A percentile compares a stretch with the other conserved stretches of the same genome.
phyloP scores from a whole-genome alignment of 2,329 filamentous ascomycete genomes.

The Paramyrothecium sp. region DNA sequence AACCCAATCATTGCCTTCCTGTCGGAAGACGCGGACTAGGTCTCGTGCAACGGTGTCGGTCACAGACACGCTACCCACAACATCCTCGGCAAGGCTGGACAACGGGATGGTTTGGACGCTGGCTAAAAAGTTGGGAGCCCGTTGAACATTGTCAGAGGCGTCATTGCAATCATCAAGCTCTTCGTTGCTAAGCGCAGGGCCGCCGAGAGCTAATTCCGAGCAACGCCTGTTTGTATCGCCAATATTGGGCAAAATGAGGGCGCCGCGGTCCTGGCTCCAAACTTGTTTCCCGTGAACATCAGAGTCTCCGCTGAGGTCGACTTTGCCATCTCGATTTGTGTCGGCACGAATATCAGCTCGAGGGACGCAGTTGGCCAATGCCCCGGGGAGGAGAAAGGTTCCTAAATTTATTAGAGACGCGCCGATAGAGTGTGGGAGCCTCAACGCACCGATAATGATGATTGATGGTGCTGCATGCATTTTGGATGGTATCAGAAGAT shows the following conservation, averaged over 20 bases:
- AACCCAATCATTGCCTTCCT: conserved; percentile 18
- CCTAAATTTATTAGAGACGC: background rate
- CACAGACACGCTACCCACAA: conserved; percentile 13
- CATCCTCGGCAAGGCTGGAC: conserved; percentile 10
- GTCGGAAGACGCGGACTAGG: conserved; percentile 26
- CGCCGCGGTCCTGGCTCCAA: conserved; percentile 22
- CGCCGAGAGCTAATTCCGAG: conserved; percentile 8
- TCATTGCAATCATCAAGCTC: conserved; percentile 32
- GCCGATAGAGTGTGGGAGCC: background rate
- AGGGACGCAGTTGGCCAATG: background rate
- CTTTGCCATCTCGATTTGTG: conserved; percentile 32
- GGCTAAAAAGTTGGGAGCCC: conserved; percentile 26
- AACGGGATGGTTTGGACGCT: conserved; percentile 27
- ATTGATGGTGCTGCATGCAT: too few species aligned
- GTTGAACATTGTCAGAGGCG: conserved; percentile 28
- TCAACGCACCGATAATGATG: background rate
- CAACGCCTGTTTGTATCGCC: conserved; percentile 31
- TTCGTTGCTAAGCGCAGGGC: conserved; percentile 10
- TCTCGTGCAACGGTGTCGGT: conserved; percentile 1
- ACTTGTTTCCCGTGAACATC: conserved; percentile 19
- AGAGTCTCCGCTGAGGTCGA: conserved; percentile 16
- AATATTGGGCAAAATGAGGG: conserved; percentile 34
- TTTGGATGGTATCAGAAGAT: too few species aligned
- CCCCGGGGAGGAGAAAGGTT: background rate
- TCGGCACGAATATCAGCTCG: conserved; percentile 24